These are phyloP conservation scores for Penicillium silybi DNA, from an alignment of 495 filamentous ascomycete species.

Conservation along the genomic window DNA sequence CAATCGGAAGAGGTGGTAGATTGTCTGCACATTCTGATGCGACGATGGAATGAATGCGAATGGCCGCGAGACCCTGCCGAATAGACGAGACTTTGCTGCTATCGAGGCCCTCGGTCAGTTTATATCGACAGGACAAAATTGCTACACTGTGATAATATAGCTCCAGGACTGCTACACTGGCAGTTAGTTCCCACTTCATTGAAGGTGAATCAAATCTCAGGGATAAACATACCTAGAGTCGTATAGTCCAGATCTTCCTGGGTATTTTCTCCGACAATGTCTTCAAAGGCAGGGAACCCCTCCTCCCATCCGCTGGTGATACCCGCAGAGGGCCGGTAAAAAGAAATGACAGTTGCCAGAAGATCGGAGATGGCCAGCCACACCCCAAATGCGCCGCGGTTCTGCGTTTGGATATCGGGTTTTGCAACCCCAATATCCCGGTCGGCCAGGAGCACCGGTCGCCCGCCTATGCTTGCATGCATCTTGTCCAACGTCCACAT, in stretches of 20 bases:
- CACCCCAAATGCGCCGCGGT: conserved; percentile 41
- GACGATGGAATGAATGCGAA: conserved; percentile 60
- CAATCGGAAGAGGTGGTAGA: conserved; percentile 58
- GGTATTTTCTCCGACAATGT: conserved; percentile 53
- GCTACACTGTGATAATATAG: conserved; percentile 67
- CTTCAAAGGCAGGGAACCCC: conserved; percentile 64
- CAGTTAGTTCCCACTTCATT: background rate
- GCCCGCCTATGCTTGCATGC: conserved; percentile 58
- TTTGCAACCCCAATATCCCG: conserved; percentile 52
- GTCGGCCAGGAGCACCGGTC: conserved; percentile 63
- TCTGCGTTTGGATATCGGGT: conserved; percentile 8
- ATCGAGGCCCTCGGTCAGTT: conserved; percentile 31
- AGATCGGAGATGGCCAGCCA: conserved; percentile 52
- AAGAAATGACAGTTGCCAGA: conserved; percentile 61
- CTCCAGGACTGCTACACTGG: conserved; percentile 53
- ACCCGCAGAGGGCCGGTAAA: conserved; percentile 56
- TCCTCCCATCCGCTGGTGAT: conserved; percentile 49
- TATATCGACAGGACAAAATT: conserved; percentile 53
- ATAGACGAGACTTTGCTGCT: conserved; percentile 47
- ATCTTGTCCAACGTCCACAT: conserved; percentile 66
- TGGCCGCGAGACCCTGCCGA: conserved; percentile 60
- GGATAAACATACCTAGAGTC: conserved; percentile 21
- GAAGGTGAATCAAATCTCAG: background rate
- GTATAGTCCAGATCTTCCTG: conserved; percentile 24
- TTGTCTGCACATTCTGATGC: conserved; percentile 48